Conservation (phyloP, 2,329 filamentous ascomycete genomes). For the Curvularia lunata region DNA sequence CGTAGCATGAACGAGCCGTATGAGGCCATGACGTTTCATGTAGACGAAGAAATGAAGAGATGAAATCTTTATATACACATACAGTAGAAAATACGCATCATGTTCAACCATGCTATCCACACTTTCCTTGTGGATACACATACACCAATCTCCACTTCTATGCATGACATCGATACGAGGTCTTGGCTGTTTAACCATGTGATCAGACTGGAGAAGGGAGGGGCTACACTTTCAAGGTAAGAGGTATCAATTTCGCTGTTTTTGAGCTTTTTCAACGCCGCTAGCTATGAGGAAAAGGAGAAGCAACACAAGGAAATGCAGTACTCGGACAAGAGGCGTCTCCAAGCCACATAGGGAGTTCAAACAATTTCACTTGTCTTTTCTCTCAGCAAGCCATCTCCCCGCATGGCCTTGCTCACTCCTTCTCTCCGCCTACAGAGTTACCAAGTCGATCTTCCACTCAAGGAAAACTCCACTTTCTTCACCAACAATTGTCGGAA, state of each 20-base stretch:
- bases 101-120: conserved; percentile 7
- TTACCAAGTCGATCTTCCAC: neutral
- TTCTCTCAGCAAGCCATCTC: conserved; percentile 4
- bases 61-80: neutral
- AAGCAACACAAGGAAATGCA: neutral
- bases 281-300: conserved; percentile 12
- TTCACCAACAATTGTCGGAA: neutral
- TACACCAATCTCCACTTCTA: neutral
- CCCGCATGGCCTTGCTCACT: conserved; percentile 5
- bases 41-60: conserved; percentile 9
- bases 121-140: neutral
- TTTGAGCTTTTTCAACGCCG: conserved; percentile 17
- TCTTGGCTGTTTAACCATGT: neutral
- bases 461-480: neutral
- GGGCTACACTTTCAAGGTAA: neutral
- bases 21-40: conserved; percentile 1
- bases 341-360: conserved; percentile 8
- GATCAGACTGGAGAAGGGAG: neutral
- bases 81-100: conserved; percentile 4
- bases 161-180: neutral
- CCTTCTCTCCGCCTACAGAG: neutral
- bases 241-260: conserved; percentile 16
- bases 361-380: conserved; percentile 1
- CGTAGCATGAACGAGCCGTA: neutral
- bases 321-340: neutral